Base-by-base conservation (phyloP, 2,329 filamentous ascomycete genomes). In the Westerdykella sp. region DNA sequence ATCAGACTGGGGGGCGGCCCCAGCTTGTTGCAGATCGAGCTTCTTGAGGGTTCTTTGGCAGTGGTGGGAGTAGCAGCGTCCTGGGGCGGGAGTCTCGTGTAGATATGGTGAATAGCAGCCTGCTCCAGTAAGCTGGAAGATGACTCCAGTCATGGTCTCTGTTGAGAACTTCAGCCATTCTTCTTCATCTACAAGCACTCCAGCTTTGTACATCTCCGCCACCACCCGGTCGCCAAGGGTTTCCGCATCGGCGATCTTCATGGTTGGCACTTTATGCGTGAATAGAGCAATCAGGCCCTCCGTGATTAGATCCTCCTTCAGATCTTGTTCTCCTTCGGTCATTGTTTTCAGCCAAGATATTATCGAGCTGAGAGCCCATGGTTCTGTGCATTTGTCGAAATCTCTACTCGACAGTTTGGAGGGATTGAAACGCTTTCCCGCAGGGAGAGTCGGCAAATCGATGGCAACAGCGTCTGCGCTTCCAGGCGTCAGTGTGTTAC, bases 181-280 rank as follows among this genome's bases (percentile, higher is more conserved):
- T 66, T 98, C 93, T 28, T 96, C 91, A 12, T 84, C 83, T 5
- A 94, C 73, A 25, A 98, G 71, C 10, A 88, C 87, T 32, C 83
- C 84, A 7, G 84, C 81, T 18, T 79, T 76, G 51, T 91, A 79
- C 87, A 98, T 93, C 37, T 83, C 79, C 42, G 81, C 74, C 2
- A 95, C 82, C 0, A 95, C 86, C 34, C 80, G 81, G 45, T 80
- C 78, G 48, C 87, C 87, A 40, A 98, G 74, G 1, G 83, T 84
- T 64, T 98, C 93, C 0, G 93, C 93, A 72, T 98, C 94, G 5
- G 91, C 90, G 34, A 93, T 91, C 56, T 98, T 97, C 88, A 98
- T 96, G 0, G 89, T 98, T 0, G 93, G 90, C 1, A 98, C 89
- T 67, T 96, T 97, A 68, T 87, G 80, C 1, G 87, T 95, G 65